Evolutionary conservation across 306 rosid genomes (phyloP).

Genomic region (Mucuna pruriens): DNA sequence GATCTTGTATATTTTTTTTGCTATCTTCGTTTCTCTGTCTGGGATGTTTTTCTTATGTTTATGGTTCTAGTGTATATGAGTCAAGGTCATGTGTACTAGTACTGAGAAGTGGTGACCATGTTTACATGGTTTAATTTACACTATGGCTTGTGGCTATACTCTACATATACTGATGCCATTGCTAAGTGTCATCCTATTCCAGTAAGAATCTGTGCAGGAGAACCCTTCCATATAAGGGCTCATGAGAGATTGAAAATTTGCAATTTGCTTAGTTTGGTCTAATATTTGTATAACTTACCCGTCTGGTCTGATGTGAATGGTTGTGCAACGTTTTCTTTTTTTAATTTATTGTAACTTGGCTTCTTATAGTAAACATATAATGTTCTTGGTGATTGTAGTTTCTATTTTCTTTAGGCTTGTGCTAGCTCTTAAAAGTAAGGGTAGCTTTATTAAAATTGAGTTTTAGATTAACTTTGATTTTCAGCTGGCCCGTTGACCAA

Average conservation of each 20-base stretch:
- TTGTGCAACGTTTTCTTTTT: neutral
- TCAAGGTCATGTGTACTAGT: slow-evolving; percentile 23
- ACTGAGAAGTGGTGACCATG: slow-evolving; percentile 32
- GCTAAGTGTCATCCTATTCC: neutral
- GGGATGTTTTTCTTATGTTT: slow-evolving; percentile 22
- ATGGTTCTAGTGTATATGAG: slow-evolving; percentile 16
- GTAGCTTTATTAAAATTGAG: neutral
- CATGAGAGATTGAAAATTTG: slow-evolving; percentile 2
- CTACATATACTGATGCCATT: neutral
- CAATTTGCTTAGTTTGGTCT: slow-evolving; percentile 6
- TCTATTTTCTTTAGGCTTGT: neutral
- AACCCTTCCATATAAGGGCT: neutral
- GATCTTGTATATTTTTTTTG: slow-evolving; percentile 32
- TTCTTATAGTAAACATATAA: neutral
- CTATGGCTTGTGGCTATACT: slow-evolving; percentile 2
- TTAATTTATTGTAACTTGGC: neutral
- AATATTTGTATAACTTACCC: neutral
- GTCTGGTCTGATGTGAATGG: neutral
- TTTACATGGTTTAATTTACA: slow-evolving; percentile 23
- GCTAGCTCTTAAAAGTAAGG: neutral
- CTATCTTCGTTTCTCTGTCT: slow-evolving; percentile 19
- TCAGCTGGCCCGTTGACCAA: neutral
- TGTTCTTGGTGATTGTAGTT: neutral
- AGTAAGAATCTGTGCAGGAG: slow-evolving; percentile 1
- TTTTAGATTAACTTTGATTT: neutral